These are phyloP conservation scores for Phytomonas sp. DNA, from an alignment of 208 protist species.

Conservation along the genomic window DNA sequence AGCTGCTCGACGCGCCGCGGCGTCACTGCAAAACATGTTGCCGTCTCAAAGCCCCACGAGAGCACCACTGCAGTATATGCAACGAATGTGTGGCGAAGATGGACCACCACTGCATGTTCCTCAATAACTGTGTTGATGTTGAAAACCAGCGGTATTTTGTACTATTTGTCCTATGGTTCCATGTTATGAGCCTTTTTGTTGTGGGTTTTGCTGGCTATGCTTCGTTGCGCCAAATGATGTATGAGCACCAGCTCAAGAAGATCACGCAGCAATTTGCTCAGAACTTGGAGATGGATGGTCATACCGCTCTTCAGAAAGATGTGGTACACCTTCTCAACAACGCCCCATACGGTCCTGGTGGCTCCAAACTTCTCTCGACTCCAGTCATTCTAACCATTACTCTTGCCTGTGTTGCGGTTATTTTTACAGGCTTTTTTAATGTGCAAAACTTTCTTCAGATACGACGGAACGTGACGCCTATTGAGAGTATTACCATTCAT, in stretches of 20 bases:
- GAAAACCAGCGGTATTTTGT: slow-evolving; percentile 83
- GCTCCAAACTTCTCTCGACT: slow-evolving; percentile 20
- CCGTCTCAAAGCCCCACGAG: slow-evolving; percentile 77
- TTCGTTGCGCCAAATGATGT: slow-evolving; percentile 16
- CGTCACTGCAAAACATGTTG: slow-evolving; percentile 58
- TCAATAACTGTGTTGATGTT: slow-evolving; percentile 83
- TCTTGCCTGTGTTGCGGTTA: slow-evolving; percentile 29
- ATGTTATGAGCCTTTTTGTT: slow-evolving; percentile 24
- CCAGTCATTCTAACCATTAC: slow-evolving; percentile 23
- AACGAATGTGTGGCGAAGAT: slow-evolving; percentile 66
- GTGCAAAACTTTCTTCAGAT: slow-evolving; percentile 17
- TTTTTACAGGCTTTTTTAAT: slow-evolving; percentile 50
- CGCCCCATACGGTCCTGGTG: slow-evolving; percentile 23
- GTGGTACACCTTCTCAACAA: slow-evolving; percentile 9
- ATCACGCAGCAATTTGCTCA: not conserved
- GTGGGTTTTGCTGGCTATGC: slow-evolving; percentile 24
- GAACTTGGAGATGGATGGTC: not conserved
- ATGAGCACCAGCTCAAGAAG: slow-evolving; percentile 5
- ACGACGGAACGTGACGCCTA: slow-evolving; percentile 51
- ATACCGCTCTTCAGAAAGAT: not conserved
- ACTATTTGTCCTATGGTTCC: slow-evolving; percentile 53
- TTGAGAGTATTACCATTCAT: slow-evolving; percentile 42
- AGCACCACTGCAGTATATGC: slow-evolving; percentile 83
- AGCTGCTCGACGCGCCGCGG: slow-evolving; percentile 47
- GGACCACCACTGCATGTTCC: slow-evolving; percentile 91